These are phyloP conservation scores for Boletus reticulatus DNA, from an alignment of 768 basidiomycete species.

Conservation along the genomic window DNA sequence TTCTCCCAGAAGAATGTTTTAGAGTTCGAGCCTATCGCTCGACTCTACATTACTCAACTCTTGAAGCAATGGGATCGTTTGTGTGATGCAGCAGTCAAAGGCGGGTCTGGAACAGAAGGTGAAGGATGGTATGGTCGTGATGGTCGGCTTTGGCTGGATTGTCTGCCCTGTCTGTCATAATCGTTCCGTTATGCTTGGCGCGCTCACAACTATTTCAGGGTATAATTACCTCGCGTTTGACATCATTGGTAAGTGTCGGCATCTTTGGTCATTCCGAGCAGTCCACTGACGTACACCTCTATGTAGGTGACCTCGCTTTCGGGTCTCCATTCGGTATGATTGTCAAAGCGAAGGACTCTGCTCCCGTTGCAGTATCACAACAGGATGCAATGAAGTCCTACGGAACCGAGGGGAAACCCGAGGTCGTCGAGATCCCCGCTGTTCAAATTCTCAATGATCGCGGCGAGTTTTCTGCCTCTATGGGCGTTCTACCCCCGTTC, in stretches of 20 bases:
- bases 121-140: conserved; percentile 58
- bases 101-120: conserved; percentile 57
- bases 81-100: conserved; percentile 52
- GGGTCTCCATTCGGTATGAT: conserved; percentile 92
- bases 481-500: conserved; percentile 73
- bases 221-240: conserved; percentile 67
- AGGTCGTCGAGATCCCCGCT: conserved; percentile 68
- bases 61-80: conserved; percentile 76
- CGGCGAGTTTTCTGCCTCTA: conserved; percentile 82
- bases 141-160: conserved; percentile 72
- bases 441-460: conserved; percentile 85
- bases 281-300: not conserved
- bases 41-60: conserved; percentile 55
- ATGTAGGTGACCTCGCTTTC: conserved; percentile 77
- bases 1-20: conserved; percentile 83
- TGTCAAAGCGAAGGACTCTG: conserved; percentile 65
- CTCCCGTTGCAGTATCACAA: conserved; percentile 61
- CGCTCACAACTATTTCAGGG: conserved; percentile 34
- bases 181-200: not conserved
- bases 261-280: not conserved
- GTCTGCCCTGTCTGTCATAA: conserved; percentile 58
- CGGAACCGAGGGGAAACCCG: conserved; percentile 42
- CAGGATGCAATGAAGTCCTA: conserved; percentile 54
- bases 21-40: conserved; percentile 82
- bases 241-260: conserved; percentile 56